phyloP scores from a whole-genome alignment of 176 grass and related monocot genomes.

The Eleusine coracana region DNA sequence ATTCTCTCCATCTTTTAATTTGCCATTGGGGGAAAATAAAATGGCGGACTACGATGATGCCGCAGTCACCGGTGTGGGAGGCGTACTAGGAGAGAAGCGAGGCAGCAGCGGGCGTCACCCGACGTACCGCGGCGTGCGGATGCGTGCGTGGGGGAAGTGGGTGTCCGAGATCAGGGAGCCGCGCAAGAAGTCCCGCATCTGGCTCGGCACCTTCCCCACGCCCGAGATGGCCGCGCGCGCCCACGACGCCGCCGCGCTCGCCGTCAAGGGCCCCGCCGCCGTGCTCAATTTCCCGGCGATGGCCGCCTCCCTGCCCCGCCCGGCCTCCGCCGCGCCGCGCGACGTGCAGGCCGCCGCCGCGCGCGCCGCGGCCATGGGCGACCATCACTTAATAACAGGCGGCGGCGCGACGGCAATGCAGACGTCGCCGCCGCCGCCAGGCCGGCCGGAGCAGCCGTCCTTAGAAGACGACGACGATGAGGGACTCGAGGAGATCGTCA shows the following conservation, averaged over 20 bases:
- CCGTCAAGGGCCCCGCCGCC: slow-evolving; percentile 61
- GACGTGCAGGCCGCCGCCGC: slow-evolving; percentile 75
- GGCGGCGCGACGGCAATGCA: neutral
- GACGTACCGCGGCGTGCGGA: slow-evolving; percentile 75
- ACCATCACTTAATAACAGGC: neutral
- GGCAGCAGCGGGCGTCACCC: slow-evolving; percentile 29
- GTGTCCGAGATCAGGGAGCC: slow-evolving; percentile 95
- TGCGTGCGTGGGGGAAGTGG: slow-evolving; percentile 92
- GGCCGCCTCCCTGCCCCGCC: slow-evolving; percentile 58
- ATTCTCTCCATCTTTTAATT: neutral
- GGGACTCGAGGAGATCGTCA: slow-evolving; percentile 68
- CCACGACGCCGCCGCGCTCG: slow-evolving; percentile 75
- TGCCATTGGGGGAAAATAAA: neutral
- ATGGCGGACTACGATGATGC: slow-evolving; percentile 35
- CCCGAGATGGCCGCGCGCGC: slow-evolving; percentile 89
- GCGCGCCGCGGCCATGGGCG: slow-evolving; percentile 59
- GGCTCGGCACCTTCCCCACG: slow-evolving; percentile 85
- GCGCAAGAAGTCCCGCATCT: slow-evolving; percentile 91
- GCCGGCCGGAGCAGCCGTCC: neutral
- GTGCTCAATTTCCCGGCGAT: slow-evolving; percentile 77
- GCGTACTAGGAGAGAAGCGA: neutral
- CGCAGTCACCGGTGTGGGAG: neutral
- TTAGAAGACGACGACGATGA: slow-evolving; percentile 25
- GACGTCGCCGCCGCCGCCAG: neutral
- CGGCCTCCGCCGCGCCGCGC: slow-evolving; percentile 50